A percentile compares a stretch with the other conserved stretches of the same genome.
These are phyloP conservation scores for Coemansia sp. DNA, from an alignment of 192 early-diverging fungal genomes.

Conservation along the genomic window DNA sequence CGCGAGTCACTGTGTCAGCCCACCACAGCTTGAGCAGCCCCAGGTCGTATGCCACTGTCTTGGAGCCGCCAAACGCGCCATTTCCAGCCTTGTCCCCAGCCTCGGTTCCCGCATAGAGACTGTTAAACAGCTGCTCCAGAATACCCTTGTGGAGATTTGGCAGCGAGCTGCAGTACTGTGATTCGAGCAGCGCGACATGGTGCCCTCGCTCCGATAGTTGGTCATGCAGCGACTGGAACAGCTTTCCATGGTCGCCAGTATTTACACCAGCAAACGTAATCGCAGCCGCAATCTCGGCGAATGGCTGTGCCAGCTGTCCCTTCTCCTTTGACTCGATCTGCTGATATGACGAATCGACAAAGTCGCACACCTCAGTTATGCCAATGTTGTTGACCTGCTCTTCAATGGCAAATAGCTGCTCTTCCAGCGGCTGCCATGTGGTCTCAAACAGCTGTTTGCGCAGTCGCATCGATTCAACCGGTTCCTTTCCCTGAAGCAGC, in stretches of 20 bases:
- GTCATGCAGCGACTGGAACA: constrained; percentile 64
- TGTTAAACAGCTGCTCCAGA: constrained; percentile 65
- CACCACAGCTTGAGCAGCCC: constrained; percentile 67
- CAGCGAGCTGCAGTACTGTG: constrained; percentile 63
- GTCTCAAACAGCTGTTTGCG: constrained; percentile 51
- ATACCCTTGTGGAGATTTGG: constrained; percentile 58
- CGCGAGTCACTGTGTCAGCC: background rate
- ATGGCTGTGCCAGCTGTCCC: constrained; percentile 52
- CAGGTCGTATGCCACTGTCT: constrained; percentile 63
- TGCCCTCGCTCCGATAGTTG: constrained; percentile 28
- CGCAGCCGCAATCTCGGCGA: constrained; percentile 67
- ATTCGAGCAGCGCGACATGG: constrained; percentile 64
- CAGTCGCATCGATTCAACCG: constrained; percentile 48
- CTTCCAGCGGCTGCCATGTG: constrained; percentile 55
- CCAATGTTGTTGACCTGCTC: constrained; percentile 57
- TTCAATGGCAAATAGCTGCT: constrained; percentile 27
- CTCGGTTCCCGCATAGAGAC: constrained; percentile 16
- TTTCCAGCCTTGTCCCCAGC: constrained; percentile 3
- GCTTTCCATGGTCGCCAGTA: constrained; percentile 67
- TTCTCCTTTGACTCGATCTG: constrained; percentile 22
- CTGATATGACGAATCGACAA: constrained; percentile 57
- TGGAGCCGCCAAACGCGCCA: constrained; percentile 12
- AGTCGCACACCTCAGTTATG: constrained; percentile 55
- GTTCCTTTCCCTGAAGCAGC: constrained; percentile 57
- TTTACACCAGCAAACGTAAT: constrained; percentile 71